Percentiles rank a stretch among this genome's conserved stretches.
These are phyloP conservation scores for Rhynchosporium graminicola DNA, from an alignment of 2,329 filamentous ascomycete genomes.

Conservation along the genomic window DNA sequence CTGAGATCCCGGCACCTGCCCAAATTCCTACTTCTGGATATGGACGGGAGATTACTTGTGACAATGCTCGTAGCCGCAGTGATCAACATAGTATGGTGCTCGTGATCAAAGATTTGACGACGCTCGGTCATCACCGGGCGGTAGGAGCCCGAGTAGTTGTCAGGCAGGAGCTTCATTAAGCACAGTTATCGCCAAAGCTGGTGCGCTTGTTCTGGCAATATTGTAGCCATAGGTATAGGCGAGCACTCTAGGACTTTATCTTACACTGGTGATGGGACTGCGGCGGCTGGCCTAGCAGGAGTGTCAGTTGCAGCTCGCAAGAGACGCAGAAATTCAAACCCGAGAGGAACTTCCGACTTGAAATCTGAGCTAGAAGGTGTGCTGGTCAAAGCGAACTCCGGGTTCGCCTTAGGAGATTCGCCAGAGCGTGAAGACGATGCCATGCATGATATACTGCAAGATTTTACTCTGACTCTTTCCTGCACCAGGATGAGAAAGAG, in stretches of 20 bases:
- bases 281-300: no score
- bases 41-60: neutral
- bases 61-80: neutral
- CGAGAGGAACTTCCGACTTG: no score
- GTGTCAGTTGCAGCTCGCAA: no score
- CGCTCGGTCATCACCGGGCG: neutral
- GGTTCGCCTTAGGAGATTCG: no score
- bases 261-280: no score
- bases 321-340: no score
- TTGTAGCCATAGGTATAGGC: no score
- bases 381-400: neutral
- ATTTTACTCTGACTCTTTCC: conserved; percentile 67
- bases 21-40: neutral
- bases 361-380: neutral
- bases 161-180: no score
- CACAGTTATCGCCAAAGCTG: no score
- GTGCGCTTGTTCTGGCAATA: no score
- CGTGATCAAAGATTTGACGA: neutral
- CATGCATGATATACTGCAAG: conserved; percentile 54
- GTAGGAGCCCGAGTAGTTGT: neutral
- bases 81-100: neutral
- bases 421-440: neutral
- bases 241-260: no score
- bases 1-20: neutral
- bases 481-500: conserved; percentile 48